Percentiles rank a stretch among this genome's conserved stretches.
These are phyloP conservation scores for Fusarium tjaetaba DNA, from an alignment of 2,329 filamentous ascomycete species.

Conservation along the genomic window DNA sequence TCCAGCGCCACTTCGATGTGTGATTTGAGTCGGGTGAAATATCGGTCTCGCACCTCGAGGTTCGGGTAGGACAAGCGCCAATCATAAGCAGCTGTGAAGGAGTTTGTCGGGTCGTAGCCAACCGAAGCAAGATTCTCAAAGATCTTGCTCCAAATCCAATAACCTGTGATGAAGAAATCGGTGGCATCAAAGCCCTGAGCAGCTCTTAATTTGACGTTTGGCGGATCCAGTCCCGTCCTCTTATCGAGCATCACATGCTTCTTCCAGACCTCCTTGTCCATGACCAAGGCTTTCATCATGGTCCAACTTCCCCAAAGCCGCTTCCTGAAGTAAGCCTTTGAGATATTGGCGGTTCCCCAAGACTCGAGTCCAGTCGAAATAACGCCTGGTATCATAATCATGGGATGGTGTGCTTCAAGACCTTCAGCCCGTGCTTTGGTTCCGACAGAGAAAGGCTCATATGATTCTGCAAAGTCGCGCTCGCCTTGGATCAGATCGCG, in stretches of 20 bases:
- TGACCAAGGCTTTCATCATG: constrained; percentile 95
- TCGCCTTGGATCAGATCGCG: constrained; percentile 87
- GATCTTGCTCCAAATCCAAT: constrained; percentile 99
- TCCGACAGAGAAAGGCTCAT: constrained; percentile 94
- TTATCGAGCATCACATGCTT: constrained; percentile 97
- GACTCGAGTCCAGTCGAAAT: constrained; percentile 97
- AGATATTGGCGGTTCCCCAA: constrained; percentile 89
- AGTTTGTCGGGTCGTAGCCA: constrained; percentile 88
- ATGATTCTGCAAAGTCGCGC: constrained; percentile 82
- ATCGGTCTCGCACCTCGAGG: constrained; percentile 89
- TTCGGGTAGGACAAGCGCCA: constrained; percentile 94
- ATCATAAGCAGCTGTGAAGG: constrained; percentile 79
- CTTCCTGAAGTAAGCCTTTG: constrained; percentile 91
- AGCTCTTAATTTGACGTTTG: constrained; percentile 87
- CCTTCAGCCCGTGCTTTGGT: constrained; percentile 84
- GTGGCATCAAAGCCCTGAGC: constrained; percentile 98
- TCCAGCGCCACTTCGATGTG: constrained; percentile 86
- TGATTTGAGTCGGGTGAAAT: constrained; percentile 89
- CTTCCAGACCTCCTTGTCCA: constrained; percentile 96
- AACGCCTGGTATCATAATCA: constrained; percentile 97
- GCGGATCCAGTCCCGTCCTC: constrained; percentile 88
- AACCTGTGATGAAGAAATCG: constrained; percentile 90
- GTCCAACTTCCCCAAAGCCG: constrained; percentile 97
- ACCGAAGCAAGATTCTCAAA: constrained; percentile 95
- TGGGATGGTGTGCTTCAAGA: constrained; percentile 81